These are phyloP conservation scores for Moricandia arvensis DNA, from an alignment of 345 rosid genomes.

Conservation along the genomic window DNA sequence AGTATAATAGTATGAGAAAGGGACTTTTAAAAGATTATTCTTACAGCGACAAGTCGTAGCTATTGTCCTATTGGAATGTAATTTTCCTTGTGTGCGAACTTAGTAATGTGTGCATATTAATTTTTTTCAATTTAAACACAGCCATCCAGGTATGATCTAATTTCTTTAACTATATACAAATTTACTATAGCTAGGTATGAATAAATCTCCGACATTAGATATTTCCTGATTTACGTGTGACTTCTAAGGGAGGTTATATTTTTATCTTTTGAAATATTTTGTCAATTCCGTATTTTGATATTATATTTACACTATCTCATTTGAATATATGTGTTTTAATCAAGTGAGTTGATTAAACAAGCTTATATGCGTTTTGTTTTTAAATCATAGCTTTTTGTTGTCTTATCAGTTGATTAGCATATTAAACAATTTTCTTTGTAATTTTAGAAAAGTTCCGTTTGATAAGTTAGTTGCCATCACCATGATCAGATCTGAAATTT, in stretches of 20 bases:
- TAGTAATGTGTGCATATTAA: slow-evolving; percentile 25
- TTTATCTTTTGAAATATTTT: not conserved
- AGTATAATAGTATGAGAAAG: slow-evolving; percentile 33
- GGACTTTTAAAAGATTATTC: slow-evolving; percentile 38
- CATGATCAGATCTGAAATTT: too few species aligned
- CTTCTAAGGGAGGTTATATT: not conserved
- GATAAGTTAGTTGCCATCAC: not conserved
- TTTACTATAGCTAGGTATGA: not conserved
- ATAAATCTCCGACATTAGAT: not conserved
- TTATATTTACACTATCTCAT: not conserved
- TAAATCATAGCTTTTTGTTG: slow-evolving; percentile 16
- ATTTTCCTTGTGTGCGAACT: slow-evolving; percentile 27
- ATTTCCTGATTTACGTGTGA: not conserved
- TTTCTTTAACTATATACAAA: not conserved
- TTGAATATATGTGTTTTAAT: not conserved
- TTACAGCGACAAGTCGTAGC: slow-evolving; percentile 37
- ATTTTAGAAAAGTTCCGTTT: not conserved
- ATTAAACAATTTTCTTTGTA: not conserved
- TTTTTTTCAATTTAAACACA: not conserved
- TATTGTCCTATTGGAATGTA: slow-evolving; percentile 33
- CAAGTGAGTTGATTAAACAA: not conserved
- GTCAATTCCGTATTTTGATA: not conserved
- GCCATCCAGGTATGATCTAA: not conserved
- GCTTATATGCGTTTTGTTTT: slow-evolving; percentile 9
- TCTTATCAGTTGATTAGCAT: slow-evolving; percentile 19